Base-by-base conservation (phyloP, 768 basidiomycete genomes). In the Kwoniella shandongensis region DNA sequence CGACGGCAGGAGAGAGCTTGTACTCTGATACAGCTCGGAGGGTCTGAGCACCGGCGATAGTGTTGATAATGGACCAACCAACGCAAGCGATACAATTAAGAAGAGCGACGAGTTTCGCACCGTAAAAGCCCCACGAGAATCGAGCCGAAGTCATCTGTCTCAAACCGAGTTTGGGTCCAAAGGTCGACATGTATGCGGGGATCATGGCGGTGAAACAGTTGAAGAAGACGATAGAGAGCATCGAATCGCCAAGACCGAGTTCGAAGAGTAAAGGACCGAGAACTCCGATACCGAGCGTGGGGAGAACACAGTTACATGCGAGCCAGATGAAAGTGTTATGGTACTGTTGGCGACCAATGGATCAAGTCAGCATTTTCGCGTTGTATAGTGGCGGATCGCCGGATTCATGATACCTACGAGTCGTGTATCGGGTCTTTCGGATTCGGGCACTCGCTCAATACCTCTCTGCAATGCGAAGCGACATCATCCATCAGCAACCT, bases 131-230 rank as follows among this genome's bases (percentile, higher is more conserved):
- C 72, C 79, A 80, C 22, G 78, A 77, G 70, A 69, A 81, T 8
- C 81, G 74, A 26, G 79, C 74, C 25, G 73, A 61, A 10, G 78
- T 79, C 79, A 81, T 79, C 50, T 81, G 80, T 1, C 80, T 76
- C 6, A 81, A 74, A 38, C 77, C 80, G 54, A 74, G 77, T 40
- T 74, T 70, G 30, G 77, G 75, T 38, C 80, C 80, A 62, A 79
- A 80, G 45, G 57, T 59, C 2, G 64, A 57, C 40, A 51, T 59
- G 58, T 54, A 61, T 18, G 63, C 63, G 3, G 60, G 52, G 44
- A 62, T 27, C 18, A 47, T 7, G 27, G 59, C 50, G 3, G 61
- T 39, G 49, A 77, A 57, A 26, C 76, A 65, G 63, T 79, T 80
- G 70, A 80, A 79, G 71, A 80, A 80, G 61, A 81, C 51, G 68